Conservation (phyloP, 2,329 filamentous ascomycete species). For the Calonectria crousiana region DNA sequence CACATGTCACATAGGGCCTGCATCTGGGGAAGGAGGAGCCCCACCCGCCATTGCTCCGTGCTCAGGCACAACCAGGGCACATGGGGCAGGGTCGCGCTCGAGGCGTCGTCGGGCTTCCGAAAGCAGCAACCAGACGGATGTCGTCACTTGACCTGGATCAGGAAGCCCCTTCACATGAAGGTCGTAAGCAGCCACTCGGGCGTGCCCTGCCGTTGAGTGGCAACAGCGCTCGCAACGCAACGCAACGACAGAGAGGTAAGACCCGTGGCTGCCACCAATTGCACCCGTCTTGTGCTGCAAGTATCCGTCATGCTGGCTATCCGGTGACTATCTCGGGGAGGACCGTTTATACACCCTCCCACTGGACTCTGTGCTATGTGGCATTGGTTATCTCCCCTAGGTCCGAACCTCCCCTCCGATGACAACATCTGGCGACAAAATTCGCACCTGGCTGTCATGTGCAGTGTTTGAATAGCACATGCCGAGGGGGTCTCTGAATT, state of each 20-base stretch:
- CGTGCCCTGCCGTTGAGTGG: not conserved
- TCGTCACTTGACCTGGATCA: not conserved
- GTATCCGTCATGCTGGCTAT: not conserved
- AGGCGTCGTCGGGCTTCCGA: not conserved
- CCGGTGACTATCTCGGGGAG: not conserved
- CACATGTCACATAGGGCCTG: not conserved
- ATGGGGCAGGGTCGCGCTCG: not conserved
- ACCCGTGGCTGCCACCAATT: not conserved
- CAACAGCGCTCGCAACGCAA: not conserved
- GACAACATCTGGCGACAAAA: not conserved
- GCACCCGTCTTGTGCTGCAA: not conserved
- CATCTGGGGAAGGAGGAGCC: not conserved
- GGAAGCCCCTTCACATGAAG: not conserved
- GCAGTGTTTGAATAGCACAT: not conserved
- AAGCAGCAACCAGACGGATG: not conserved
- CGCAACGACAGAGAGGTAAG: not conserved
- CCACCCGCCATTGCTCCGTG: not conserved
- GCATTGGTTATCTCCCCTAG: not conserved
- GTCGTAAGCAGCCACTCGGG: not conserved
- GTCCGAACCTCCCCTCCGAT: not conserved
- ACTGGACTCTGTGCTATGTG: not conserved
- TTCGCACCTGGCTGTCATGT: not conserved
- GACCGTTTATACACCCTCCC: not conserved
- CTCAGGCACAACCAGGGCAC: not conserved
- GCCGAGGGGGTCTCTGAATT: not conserved